Evolutionary conservation across 805 yeast genomes (phyloP).

Genomic region (Lipomyces lipofer): DNA sequence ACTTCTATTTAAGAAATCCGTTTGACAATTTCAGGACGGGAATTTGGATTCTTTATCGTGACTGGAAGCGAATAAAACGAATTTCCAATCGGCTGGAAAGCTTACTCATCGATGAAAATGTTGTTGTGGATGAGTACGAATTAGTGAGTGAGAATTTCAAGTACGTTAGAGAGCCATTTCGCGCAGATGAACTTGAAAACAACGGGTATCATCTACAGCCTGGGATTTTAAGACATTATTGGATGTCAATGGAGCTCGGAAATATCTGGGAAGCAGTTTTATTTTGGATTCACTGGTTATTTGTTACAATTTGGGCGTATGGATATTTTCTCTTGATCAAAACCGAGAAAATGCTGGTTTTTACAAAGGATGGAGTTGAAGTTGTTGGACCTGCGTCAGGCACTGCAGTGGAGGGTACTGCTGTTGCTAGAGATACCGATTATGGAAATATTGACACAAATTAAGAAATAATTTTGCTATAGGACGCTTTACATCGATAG

Average conservation of each 20-base stretch:
- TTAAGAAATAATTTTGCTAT: too few relatives aligned
- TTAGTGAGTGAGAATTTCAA: constrained; percentile 13
- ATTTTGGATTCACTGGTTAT: constrained; percentile 3
- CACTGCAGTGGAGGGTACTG: too few relatives aligned
- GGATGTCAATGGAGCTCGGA: background rate
- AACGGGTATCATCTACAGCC: background rate
- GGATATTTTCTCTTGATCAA: background rate
- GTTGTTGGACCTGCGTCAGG: too few relatives aligned
- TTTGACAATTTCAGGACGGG: constrained; percentile 11
- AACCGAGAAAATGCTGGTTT: background rate
- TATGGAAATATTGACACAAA: too few relatives aligned
- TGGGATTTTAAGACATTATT: background rate
- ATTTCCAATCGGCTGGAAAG: background rate
- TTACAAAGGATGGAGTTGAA: background rate
- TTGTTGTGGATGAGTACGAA: constrained; percentile 12
- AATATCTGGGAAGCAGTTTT: background rate
- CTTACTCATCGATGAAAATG: background rate
- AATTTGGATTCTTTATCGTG: constrained; percentile 18
- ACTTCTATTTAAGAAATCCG: constrained; percentile 8
- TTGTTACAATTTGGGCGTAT: background rate
- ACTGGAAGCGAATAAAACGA: constrained; percentile 6
- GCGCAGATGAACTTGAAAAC: background rate
- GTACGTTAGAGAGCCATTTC: constrained; percentile 12
- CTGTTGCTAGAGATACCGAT: too few relatives aligned
- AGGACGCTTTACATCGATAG: too few relatives aligned